Base-by-base conservation (phyloP, 768 basidiomycete genomes). In the Suillus ampliporus region DNA sequence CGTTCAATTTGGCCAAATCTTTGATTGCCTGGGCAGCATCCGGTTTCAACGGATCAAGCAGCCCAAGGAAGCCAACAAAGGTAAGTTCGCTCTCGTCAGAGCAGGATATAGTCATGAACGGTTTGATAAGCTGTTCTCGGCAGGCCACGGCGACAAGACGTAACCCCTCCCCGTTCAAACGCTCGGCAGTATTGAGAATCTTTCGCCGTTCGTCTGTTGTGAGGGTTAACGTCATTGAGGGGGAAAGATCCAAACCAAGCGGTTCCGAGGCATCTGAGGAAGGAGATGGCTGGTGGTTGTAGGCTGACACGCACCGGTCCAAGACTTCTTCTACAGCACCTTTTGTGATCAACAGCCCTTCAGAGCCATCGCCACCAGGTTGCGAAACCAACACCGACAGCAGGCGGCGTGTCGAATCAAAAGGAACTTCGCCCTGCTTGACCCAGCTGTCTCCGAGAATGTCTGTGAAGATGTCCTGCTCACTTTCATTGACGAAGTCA, bases 331-430 rank as follows among this genome's bases (percentile, higher is more conserved):
- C 73, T 8, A 74, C 75, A 1, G 73, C 73, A 10, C 73, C 73
- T 37, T 74, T 74, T 28, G 73, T 75, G 43, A 74, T 64, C 2
- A 74, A 51, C 28, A 76, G 34, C 5, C 69, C 69, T 31, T 72
- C 73, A 19, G 43, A 67, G 21, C 62, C 59, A 23, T 34, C 40
- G 9, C 26, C 37, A 47, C 62, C 65, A 23, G 53, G 41, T 21
- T n/a, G 58, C 73, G 76, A 76, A 1, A 79, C 72, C 2, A 76
- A 74, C 17, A 76, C 38, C 21, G 76, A 77, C 37, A 76, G 76
- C 63, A 76, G 69, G 43, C 77, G 76, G 52, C 77, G 74, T 6
- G 77, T 65, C 14, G 77, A 78, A 60, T 76, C 77, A 43, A 77
- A 77, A 26, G 76, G 76, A 64, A 77, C 72, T 66, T 77, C 76